Evolutionary conservation across 306 rosid genomes (phyloP).

Genomic region (Dryas drummondii): DNA sequence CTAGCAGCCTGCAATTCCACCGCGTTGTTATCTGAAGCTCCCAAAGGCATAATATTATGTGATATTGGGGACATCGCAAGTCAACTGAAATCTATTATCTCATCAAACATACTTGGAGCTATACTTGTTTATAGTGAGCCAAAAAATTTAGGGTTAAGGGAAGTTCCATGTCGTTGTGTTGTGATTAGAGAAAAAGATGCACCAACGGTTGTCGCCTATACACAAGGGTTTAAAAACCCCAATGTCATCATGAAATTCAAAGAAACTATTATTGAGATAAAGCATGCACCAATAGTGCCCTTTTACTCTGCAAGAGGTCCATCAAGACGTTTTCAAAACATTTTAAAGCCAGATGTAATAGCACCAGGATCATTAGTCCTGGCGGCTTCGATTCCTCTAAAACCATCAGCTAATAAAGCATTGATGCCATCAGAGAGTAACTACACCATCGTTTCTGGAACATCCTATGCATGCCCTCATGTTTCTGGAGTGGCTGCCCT

Average conservation of each 20-base stretch:
- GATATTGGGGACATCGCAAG: too few species aligned
- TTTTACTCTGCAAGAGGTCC: slow-evolving; percentile 44
- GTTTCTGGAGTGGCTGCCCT: slow-evolving; percentile 19
- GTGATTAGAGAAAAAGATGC: slow-evolving; percentile 24
- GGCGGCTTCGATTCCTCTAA: too few species aligned
- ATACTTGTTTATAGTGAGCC: not conserved
- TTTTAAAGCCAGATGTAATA: slow-evolving; percentile 24
- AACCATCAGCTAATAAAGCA: too few species aligned
- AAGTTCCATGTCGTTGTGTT: slow-evolving; percentile 17
- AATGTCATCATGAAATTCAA: slow-evolving; percentile 33
- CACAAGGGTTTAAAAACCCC: not conserved
- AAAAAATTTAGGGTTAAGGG: not conserved
- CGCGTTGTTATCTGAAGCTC: too few species aligned
- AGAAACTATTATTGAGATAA: slow-evolving; percentile 25
- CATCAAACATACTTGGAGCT: not conserved
- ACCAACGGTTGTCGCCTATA: not conserved
- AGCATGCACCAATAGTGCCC: slow-evolving; percentile 38
- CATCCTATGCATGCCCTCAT: not conserved
- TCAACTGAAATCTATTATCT: too few species aligned
- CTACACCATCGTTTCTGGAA: not conserved
- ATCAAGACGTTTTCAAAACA: slow-evolving; percentile 4
- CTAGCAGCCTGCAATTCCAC: too few species aligned
- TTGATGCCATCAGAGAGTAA: too few species aligned
- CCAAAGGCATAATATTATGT: too few species aligned
- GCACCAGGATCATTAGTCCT: slow-evolving; percentile 20